Evolutionary conservation across 306 rosid genomes (phyloP).

Genomic region (Abrus pulchellus): DNA sequence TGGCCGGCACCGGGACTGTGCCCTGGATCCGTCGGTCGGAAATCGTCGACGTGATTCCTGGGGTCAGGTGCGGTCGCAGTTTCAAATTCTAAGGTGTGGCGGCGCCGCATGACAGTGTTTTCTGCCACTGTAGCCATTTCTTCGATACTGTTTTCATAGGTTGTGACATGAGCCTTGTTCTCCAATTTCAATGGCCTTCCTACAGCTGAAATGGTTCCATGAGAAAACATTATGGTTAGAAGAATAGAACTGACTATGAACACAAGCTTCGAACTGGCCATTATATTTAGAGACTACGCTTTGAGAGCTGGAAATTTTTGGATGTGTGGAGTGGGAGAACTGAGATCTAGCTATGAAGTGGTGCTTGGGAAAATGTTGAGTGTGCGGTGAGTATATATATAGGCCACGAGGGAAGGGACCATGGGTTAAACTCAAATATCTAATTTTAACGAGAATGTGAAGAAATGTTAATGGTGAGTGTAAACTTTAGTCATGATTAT

Average conservation of each 20-base stretch:
- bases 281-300: constrained; percentile 1
- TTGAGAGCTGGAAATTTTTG: neutral
- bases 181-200: constrained; percentile 52
- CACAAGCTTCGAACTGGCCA: constrained; percentile 54
- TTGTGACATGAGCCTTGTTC: constrained; percentile 16
- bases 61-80: neutral
- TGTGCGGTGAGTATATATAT: constrained; percentile 52
- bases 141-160: neutral
- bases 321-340: constrained; percentile 18
- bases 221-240: constrained; percentile 48
- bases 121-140: constrained; percentile 17
- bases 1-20: constrained; percentile 86
- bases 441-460: constrained; percentile 14
- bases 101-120: constrained; percentile 32
- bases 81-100: constrained; percentile 22
- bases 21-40: constrained; percentile 72
- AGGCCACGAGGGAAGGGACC: constrained; percentile 28
- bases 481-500: constrained; percentile 44
- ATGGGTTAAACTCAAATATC: neutral
- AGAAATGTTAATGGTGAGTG: constrained; percentile 32
- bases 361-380: constrained; percentile 40
- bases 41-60: constrained; percentile 45
- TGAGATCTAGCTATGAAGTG: neutral
- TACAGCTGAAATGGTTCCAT: constrained; percentile 39
- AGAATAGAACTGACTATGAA: constrained; percentile 30